These are phyloP conservation scores for Cordyceps cateniannulata DNA, from an alignment of 2,329 filamentous ascomycete species.

Conservation along the genomic window DNA sequence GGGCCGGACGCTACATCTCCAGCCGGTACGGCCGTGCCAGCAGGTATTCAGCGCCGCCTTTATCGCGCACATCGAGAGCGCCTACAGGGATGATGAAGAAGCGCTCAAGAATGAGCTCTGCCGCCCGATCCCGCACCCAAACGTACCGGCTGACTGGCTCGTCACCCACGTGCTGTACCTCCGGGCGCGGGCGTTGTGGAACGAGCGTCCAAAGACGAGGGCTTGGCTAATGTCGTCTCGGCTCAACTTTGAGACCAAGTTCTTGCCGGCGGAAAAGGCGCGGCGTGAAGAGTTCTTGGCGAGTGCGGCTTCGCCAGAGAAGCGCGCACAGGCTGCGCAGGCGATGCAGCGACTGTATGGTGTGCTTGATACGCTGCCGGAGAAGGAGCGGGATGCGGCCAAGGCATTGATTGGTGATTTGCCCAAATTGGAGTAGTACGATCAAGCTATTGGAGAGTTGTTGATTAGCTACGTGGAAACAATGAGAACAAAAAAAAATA, in stretches of 20 bases:
- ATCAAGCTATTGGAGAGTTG: background rate
- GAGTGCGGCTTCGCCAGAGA: background rate
- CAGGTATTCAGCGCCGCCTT: conserved; percentile 6
- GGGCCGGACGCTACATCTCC: background rate
- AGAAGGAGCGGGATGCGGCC: background rate
- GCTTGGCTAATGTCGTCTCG: background rate
- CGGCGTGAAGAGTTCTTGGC: background rate
- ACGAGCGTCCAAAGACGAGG: background rate
- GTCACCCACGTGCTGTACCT: background rate
- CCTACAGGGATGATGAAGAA: background rate
- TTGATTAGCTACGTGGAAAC: background rate
- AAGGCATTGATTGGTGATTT: background rate
- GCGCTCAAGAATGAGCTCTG: background rate
- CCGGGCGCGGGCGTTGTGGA: background rate
- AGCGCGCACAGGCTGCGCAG: background rate
- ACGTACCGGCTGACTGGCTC: background rate
- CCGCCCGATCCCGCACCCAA: background rate
- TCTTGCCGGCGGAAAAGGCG: background rate
- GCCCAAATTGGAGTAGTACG: background rate
- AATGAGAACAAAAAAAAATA: too few relatives aligned
- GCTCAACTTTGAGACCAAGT: background rate
- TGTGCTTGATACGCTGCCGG: background rate
- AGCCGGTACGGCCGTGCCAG: conserved; percentile 5
- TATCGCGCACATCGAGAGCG: conserved; percentile 5
- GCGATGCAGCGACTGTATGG: background rate